Percentiles rank a stretch among this genome's conserved stretches.
Evolutionary conservation across 176 grass and related monocot genomes (phyloP).

Genomic region (Guadua angustifolia): DNA sequence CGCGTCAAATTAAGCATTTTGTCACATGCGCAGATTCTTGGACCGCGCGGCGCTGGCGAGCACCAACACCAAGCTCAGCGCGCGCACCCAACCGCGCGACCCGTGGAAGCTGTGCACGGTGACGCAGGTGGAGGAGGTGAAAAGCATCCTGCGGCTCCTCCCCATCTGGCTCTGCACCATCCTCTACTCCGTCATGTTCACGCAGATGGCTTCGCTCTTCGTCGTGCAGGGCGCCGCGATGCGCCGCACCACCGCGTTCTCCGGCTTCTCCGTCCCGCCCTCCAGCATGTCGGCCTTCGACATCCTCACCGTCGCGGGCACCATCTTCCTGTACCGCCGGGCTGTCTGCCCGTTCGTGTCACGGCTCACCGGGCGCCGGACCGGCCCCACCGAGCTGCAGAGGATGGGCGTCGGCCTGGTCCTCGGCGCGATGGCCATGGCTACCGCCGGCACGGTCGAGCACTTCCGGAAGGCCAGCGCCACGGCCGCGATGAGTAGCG

Average conservation of each 20-base stretch:
- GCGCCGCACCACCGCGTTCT: conserved; percentile 50
- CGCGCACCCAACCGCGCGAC: conserved; percentile 40
- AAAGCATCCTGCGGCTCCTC: conserved; percentile 77
- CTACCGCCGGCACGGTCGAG: conserved; percentile 78
- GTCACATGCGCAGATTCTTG: conserved; percentile 47
- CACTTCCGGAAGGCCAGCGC: conserved; percentile 51
- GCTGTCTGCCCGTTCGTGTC: conserved; percentile 58
- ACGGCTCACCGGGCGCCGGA: conserved; percentile 34
- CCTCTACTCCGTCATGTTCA: conserved; percentile 97
- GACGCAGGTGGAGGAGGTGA: conserved; percentile 89
- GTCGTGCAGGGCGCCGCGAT: conserved; percentile 92
- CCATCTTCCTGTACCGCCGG: conserved; percentile 85
- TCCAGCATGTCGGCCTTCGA: conserved; percentile 96
- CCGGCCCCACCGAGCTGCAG: conserved; percentile 72
- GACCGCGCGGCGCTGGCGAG: conserved; percentile 70
- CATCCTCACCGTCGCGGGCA: conserved; percentile 69
- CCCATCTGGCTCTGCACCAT: conserved; percentile 98
- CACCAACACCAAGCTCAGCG: conserved; percentile 13
- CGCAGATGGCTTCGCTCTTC: conserved; percentile 96
- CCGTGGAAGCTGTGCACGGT: conserved; percentile 87
- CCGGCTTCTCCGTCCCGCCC: conserved; percentile 66
- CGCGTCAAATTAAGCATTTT: background rate
- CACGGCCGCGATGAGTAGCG: conserved; percentile 46
- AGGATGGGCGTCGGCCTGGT: conserved; percentile 86
- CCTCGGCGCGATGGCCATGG: conserved; percentile 72